Base-by-base conservation (phyloP, 2,329 filamentous ascomycete genomes). In the Coniochaeta hoffmannii region DNA sequence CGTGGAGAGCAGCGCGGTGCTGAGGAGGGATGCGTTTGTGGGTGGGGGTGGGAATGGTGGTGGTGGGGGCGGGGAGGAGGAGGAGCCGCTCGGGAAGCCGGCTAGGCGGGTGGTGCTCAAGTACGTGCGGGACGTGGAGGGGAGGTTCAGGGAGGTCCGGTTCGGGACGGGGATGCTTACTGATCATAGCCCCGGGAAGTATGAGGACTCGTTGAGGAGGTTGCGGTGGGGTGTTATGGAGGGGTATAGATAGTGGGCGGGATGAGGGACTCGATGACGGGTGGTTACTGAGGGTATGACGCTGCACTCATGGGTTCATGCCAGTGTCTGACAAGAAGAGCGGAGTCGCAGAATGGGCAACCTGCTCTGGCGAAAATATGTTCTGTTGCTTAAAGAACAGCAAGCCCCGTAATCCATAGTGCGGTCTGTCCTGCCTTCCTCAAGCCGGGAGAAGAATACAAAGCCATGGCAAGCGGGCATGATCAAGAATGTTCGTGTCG, bases 161-260 rank as follows among this genome's bases (percentile, higher is more conserved):
- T 90, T 92, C 66, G 86, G 84, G 5, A 81, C 83, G 24, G 84
- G 85, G 50, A 89, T 90, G 86, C 73, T 92, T 69, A 77, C 82
- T 57, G 88, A 92, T 66, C 88, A 92, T 66, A 89, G 82, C 60
- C 88, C 88, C 3, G 86, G 82, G 26, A 77, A 83, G 60, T 92
- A 92, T 65, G 88, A 91, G 68, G 79, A 82, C 57, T 84, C 82
- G 56, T 69, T 92, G 62, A 80, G 82, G 56, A 81, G 82, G 58
- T 71, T 91, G 66, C 69, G 71, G 17, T 60, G 74, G 10, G 80
- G 79, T 0, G 74, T 82, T 19, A 69, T 72, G 53, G 68, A 53
- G 49, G 31, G 49, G 46, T 24, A n/a, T 10, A 24, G 46, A 26
- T 4, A 49, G 4, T 26, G 14, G 22, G 11, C 22, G 15, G 38